Evolutionary conservation across 108 stramenopile genomes (phyloP).

Genomic region (Fragilariopsis cylindrus): DNA sequence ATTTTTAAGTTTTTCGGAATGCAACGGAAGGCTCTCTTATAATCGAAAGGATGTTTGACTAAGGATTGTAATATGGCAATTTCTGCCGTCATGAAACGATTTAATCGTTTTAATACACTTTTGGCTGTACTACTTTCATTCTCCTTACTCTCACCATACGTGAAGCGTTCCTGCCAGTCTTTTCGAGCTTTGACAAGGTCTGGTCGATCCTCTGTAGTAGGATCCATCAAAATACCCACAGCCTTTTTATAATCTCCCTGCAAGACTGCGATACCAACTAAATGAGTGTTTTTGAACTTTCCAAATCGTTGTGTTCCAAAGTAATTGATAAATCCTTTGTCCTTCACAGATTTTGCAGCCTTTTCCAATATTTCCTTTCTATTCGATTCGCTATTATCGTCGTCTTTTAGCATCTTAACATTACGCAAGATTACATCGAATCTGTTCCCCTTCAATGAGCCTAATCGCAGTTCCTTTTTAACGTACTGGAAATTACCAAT

Average conservation of each 20-base stretch:
- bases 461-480: slow-evolving; percentile 63
- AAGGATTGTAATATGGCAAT: slow-evolving; percentile 61
- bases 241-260: slow-evolving; percentile 80
- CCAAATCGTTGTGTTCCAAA: slow-evolving; percentile 96
- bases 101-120: slow-evolving; percentile 36
- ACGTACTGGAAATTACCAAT: slow-evolving; percentile 83
- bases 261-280: slow-evolving; percentile 75
- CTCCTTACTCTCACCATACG: slow-evolving; percentile 42
- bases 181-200: slow-evolving; percentile 52
- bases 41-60: slow-evolving; percentile 70
- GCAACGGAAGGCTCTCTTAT: slow-evolving; percentile 74
- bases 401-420: slow-evolving; percentile 32
- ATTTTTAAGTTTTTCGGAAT: slow-evolving; percentile 82
- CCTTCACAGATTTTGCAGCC: slow-evolving; percentile 54
- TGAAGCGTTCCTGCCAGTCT: slow-evolving; percentile 73
- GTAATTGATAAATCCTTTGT: slow-evolving; percentile 90
- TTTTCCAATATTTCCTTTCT: slow-evolving; percentile 35
- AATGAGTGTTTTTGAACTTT: slow-evolving; percentile 82
- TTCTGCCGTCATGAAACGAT: slow-evolving; percentile 78
- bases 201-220: slow-evolving; percentile 61
- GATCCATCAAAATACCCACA: slow-evolving; percentile 81
- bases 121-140: slow-evolving; percentile 64
- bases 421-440: slow-evolving; percentile 88
- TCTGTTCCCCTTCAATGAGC: slow-evolving; percentile 80
- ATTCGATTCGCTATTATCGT: slow-evolving; percentile 8